Evolutionary conservation across 805 yeast species (phyloP).

Genomic region (Candida morakotiae): DNA sequence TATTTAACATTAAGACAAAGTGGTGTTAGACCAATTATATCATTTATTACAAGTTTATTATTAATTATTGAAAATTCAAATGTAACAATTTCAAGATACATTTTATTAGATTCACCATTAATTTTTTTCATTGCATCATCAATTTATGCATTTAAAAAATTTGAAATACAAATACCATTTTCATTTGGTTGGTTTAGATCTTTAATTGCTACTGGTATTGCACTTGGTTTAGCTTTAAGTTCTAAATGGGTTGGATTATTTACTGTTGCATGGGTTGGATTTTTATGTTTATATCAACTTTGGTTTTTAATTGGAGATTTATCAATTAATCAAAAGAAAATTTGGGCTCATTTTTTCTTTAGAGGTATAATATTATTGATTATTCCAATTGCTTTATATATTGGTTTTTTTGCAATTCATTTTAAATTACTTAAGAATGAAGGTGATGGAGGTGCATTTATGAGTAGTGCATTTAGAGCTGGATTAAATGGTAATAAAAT

Average conservation of each 20-base stretch:
- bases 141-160: conserved; percentile 59
- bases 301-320: conserved; percentile 77
- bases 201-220: conserved; percentile 60
- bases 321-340: conserved; percentile 39
- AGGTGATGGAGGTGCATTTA: conserved; percentile 70
- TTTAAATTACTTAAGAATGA: conserved; percentile 53
- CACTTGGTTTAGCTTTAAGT: conserved; percentile 68
- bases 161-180: conserved; percentile 63
- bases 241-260: conserved; percentile 86
- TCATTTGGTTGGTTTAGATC: conserved; percentile 53
- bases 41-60: conserved; percentile 52
- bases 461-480: conserved; percentile 69
- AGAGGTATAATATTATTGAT: conserved; percentile 55
- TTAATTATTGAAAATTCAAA: conserved; percentile 64
- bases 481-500: conserved; percentile 56
- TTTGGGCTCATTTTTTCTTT: conserved; percentile 43
- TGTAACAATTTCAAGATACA: conserved; percentile 71
- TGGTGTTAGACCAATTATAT: conserved; percentile 64
- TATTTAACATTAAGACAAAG: conserved; percentile 69
- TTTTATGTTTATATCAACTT: conserved; percentile 53
- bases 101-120: conserved; percentile 72
- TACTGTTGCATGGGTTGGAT: conserved; percentile 76
- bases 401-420: conserved; percentile 59
- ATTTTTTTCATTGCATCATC: conserved; percentile 74
- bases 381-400: conserved; percentile 54